Evolutionary conservation across 2,329 filamentous ascomycete genomes (phyloP).

Genomic region (Xylariales sp.): DNA sequence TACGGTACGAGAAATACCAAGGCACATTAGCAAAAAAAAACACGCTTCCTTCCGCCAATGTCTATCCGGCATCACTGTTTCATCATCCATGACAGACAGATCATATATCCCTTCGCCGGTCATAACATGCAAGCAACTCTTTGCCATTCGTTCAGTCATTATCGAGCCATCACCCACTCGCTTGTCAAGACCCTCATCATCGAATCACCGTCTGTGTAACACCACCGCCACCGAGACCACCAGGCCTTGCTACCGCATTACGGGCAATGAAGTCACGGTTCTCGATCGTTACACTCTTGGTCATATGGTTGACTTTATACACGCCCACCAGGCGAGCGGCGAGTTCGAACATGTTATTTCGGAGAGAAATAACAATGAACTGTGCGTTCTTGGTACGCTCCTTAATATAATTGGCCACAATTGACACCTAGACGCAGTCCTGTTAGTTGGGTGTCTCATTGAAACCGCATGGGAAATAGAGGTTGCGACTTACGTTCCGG

Average conservation of each 20-base stretch:
- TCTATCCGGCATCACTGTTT: constrained; percentile 13
- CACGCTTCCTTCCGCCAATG: constrained; percentile 16
- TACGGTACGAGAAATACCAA: constrained; percentile 6
- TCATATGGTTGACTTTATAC: constrained; percentile 99
- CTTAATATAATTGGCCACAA: constrained; percentile 99
- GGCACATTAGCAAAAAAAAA: background rate
- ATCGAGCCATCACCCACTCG: background rate
- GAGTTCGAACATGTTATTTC: constrained; percentile 99
- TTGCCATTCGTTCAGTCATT: constrained; percentile 13
- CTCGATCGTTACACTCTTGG: constrained; percentile 90
- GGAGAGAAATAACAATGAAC: constrained; percentile 96
- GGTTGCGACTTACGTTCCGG: constrained; percentile 79
- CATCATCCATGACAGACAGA: constrained; percentile 8
- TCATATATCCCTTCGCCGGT: constrained; percentile 12
- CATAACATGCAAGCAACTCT: constrained; percentile 9
- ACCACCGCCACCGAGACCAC: constrained; percentile 21
- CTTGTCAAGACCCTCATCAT: constrained; percentile 7
- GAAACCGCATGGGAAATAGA: constrained; percentile 20
- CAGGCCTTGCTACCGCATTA: constrained; percentile 39
- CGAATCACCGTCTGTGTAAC: constrained; percentile 33
- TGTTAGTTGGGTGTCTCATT: constrained; percentile 29
- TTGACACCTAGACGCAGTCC: constrained; percentile 77
- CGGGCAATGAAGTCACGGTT: constrained; percentile 78
- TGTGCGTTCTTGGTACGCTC: constrained; percentile 99
- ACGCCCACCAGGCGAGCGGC: constrained; percentile 95